Conservation (phyloP, 352 stramenopile species). For the Pythium pyrilobum region DNA sequence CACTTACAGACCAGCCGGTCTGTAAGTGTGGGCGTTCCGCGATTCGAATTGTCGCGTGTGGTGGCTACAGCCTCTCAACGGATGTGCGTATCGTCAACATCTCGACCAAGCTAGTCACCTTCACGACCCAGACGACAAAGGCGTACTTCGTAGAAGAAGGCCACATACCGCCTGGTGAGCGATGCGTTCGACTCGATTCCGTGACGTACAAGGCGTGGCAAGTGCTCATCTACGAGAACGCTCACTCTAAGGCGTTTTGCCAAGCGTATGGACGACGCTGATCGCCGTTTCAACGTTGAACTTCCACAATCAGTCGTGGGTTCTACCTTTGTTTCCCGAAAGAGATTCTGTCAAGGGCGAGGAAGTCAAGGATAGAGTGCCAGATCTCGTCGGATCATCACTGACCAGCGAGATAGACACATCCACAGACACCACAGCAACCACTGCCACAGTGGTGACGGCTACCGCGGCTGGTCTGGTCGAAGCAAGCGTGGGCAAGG, state of each 20-base stretch:
- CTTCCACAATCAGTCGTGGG: not conserved
- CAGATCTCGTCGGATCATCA: no score
- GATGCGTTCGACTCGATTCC: conserved; percentile 1
- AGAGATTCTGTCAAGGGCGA: conserved; percentile 5
- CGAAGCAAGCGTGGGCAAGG: no score
- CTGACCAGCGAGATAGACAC: no score
- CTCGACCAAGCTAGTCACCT: not conserved
- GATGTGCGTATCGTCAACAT: conserved; percentile 1
- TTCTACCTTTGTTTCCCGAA: not conserved
- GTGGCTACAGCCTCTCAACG: not conserved
- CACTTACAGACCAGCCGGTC: no score
- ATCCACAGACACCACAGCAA: no score
- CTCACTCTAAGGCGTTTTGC: not conserved
- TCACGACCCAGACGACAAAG: not conserved
- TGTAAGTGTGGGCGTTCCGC: no score
- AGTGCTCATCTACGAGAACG: not conserved
- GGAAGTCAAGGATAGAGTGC: no score
- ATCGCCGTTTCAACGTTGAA: not conserved
- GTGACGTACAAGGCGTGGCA: conserved; percentile 11
- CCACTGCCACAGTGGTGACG: no score
- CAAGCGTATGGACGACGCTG: not conserved
- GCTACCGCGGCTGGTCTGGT: no score
- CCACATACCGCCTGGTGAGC: not conserved
- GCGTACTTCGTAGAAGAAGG: conserved; percentile 6
- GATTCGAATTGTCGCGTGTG: not conserved